phyloP scores from a whole-genome alignment of 148 eudicot species.

The Limonium bicolor region DNA sequence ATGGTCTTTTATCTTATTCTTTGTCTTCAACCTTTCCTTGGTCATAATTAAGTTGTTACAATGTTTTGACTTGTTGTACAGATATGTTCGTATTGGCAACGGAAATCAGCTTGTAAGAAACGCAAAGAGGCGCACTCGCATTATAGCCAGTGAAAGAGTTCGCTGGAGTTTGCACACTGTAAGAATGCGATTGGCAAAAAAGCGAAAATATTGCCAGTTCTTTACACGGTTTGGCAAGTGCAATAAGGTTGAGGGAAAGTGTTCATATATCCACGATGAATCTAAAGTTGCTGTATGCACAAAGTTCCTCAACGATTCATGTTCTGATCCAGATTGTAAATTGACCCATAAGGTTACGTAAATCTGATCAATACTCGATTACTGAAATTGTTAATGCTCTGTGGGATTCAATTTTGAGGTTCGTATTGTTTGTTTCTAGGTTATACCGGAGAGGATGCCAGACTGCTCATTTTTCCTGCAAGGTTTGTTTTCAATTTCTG shows the following conservation, averaged over 20 bases:
- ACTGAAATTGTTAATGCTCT: slow-evolving; percentile 1
- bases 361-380: too few relatives aligned
- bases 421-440: slow-evolving; percentile 27
- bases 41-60: neutral
- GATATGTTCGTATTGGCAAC: slow-evolving; percentile 90
- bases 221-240: slow-evolving; percentile 96
- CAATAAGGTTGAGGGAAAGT: slow-evolving; percentile 84
- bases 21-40: neutral
- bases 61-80: slow-evolving; percentile 16
- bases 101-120: slow-evolving; percentile 88
- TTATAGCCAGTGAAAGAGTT: slow-evolving; percentile 90
- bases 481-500: slow-evolving; percentile 42
- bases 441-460: slow-evolving; percentile 94
- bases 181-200: slow-evolving; percentile 66
- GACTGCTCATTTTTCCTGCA: slow-evolving; percentile 89
- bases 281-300: slow-evolving; percentile 87
- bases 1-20: too few relatives aligned
- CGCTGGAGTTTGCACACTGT: slow-evolving; percentile 98
- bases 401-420: slow-evolving; percentile 1
- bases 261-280: slow-evolving; percentile 84
- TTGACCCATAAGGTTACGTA: slow-evolving; percentile 80
- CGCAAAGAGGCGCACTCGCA: slow-evolving; percentile 80
- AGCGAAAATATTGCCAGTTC: slow-evolving; percentile 75
- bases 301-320: slow-evolving; percentile 68
- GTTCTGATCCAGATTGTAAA: slow-evolving; percentile 65